These are phyloP conservation scores for Yarrowia divulgata DNA, from an alignment of 805 yeast species.

Conservation along the genomic window DNA sequence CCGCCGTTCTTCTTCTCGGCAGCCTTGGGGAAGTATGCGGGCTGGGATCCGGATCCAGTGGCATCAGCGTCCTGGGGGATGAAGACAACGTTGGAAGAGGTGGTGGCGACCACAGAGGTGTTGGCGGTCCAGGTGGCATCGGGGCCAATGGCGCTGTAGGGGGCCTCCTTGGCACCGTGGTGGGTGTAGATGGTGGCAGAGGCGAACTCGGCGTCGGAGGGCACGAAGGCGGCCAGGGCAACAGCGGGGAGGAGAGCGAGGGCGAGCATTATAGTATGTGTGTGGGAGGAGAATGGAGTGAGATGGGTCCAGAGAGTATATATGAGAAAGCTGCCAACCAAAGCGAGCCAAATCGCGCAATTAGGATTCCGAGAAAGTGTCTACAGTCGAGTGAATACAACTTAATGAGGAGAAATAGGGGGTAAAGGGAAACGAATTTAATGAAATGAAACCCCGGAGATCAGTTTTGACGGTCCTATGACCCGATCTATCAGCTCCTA, in stretches of 20 bases:
- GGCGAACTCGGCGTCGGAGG: slow-evolving; percentile 32
- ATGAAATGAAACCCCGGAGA: not conserved
- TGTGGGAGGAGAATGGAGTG: not conserved
- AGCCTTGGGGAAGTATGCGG: slow-evolving; percentile 38
- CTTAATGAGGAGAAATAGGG: not conserved
- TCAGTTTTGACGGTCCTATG: not conserved
- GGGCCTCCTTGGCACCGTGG: slow-evolving; percentile 35
- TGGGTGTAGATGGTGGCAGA: slow-evolving; percentile 15
- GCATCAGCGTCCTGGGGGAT: slow-evolving; percentile 15
- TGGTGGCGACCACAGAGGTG: slow-evolving; percentile 4
- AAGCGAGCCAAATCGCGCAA: slow-evolving; percentile 31
- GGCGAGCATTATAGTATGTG: slow-evolving; percentile 29
- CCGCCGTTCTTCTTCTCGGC: slow-evolving; percentile 35
- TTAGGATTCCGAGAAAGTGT: slow-evolving; percentile 36
- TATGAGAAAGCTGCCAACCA: slow-evolving; percentile 27
- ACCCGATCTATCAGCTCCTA: not conserved
- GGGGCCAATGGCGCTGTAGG: slow-evolving; percentile 30
- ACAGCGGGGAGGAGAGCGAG: slow-evolving; percentile 37
- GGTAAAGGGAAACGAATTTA: not conserved
- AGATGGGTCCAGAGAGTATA: slow-evolving; percentile 32
- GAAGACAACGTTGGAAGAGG: slow-evolving; percentile 1
- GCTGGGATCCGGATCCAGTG: slow-evolving; percentile 22
- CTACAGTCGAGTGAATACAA: not conserved
- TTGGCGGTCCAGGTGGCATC: slow-evolving; percentile 13
- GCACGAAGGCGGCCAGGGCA: slow-evolving; percentile 34